phyloP scores from a whole-genome alignment of 768 basidiomycete species.

The Panaeolus cyanescens region DNA sequence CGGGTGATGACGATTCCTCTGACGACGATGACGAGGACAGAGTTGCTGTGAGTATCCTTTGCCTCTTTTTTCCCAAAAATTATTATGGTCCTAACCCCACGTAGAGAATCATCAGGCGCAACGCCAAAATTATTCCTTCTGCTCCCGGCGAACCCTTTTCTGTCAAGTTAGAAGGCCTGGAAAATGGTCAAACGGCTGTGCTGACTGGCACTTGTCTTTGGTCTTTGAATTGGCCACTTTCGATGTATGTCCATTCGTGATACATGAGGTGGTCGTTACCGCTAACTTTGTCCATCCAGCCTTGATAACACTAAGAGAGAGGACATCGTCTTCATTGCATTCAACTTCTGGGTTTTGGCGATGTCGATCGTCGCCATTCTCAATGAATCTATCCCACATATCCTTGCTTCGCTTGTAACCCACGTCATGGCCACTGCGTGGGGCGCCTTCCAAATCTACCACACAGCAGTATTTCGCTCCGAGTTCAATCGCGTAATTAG shows the following conservation, averaged over 20 bases:
- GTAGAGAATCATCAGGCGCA: slow-evolving; percentile 13
- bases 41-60: slow-evolving; percentile 9
- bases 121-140: slow-evolving; percentile 15
- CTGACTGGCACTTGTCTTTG: slow-evolving; percentile 53
- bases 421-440: slow-evolving; percentile 75
- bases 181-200: slow-evolving; percentile 25
- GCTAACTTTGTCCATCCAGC: slow-evolving; percentile 32
- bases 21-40: slow-evolving; percentile 13
- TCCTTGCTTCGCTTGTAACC: slow-evolving; percentile 71
- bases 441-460: slow-evolving; percentile 66
- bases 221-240: slow-evolving; percentile 70
- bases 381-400: slow-evolving; percentile 84
- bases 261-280: background rate
- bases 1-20: slow-evolving; percentile 10
- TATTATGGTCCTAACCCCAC: too few relatives aligned
- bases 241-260: slow-evolving; percentile 47
- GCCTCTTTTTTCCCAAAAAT: too few relatives aligned
- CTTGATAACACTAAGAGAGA: slow-evolving; percentile 75
- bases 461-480: slow-evolving; percentile 58
- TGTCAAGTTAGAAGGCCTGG: slow-evolving; percentile 16
- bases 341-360: slow-evolving; percentile 80
- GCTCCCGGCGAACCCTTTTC: slow-evolving; percentile 8
- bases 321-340: slow-evolving; percentile 75
- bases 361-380: slow-evolving; percentile 72
- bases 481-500: slow-evolving; percentile 60